Evolutionary conservation across 306 rosid species (phyloP).

Genomic region (Luffa aegyptiaca): DNA sequence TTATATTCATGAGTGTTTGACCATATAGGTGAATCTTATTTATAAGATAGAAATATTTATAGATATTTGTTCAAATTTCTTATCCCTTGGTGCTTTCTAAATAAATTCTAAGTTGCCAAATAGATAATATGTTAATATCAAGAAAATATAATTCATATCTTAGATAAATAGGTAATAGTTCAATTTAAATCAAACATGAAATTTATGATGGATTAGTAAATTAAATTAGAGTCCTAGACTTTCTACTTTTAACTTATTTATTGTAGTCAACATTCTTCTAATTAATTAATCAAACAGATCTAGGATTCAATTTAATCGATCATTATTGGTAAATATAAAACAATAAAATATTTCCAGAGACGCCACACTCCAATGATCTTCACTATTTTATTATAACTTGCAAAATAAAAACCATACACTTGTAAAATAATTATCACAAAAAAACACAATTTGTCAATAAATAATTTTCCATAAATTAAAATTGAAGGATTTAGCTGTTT

Average conservation of each 20-base stretch:
- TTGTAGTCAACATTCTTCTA: background rate
- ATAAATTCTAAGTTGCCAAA: background rate
- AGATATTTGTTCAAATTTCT: background rate
- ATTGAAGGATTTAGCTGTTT: background rate
- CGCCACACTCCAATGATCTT: background rate
- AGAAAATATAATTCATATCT: background rate
- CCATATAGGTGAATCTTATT: background rate
- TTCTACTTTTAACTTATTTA: background rate
- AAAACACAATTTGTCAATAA: background rate
- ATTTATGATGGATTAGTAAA: background rate
- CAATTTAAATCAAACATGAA: background rate
- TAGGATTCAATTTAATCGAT: background rate
- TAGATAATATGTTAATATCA: background rate
- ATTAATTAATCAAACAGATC: background rate
- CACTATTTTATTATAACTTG: background rate
- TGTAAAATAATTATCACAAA: background rate
- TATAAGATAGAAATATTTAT: background rate
- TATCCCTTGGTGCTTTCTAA: background rate
- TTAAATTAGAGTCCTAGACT: background rate
- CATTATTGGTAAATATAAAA: background rate
- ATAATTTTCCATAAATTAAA: background rate
- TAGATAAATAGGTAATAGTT: background rate
- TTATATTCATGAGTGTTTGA: too few relatives aligned
- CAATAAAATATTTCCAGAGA: background rate
- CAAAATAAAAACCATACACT: background rate